These are phyloP conservation scores for Periconia digitata DNA, from an alignment of 2,329 filamentous ascomycete genomes.

Conservation along the genomic window DNA sequence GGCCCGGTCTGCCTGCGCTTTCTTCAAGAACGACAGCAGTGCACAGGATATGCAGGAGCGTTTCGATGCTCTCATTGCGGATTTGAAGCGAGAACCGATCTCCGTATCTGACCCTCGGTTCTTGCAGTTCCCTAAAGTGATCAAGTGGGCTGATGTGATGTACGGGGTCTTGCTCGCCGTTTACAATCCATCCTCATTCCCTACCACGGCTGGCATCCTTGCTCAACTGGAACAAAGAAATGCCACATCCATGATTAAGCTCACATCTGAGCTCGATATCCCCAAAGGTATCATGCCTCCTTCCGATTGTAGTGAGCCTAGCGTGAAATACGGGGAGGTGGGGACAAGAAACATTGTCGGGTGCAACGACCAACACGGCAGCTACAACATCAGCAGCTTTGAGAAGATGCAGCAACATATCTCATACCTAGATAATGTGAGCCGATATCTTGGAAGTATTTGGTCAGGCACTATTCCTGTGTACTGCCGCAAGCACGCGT, in stretches of 20 bases:
- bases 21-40: slow-evolving; percentile 12
- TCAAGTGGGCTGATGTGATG: too few species aligned
- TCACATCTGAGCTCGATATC: too few species aligned
- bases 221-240: slow-evolving; percentile 11
- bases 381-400: slow-evolving; percentile 13
- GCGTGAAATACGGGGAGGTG: slow-evolving; percentile 4
- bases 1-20: slow-evolving; percentile 42
- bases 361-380: slow-evolving; percentile 15
- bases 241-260: not conserved
- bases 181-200: too few species aligned
- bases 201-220: slow-evolving; percentile 8
- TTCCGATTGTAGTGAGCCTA: not conserved
- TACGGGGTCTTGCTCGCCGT: too few species aligned
- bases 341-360: slow-evolving; percentile 10
- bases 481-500: slow-evolving; percentile 14
- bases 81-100: too few species aligned
- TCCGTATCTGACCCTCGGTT: too few species aligned
- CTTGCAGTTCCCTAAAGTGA: too few species aligned
- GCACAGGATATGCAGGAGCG: too few species aligned
- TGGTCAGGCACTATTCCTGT: slow-evolving; percentile 9
- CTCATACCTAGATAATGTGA: slow-evolving; percentile 1
- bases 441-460: slow-evolving; percentile 12
- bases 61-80: too few species aligned
- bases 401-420: slow-evolving; percentile 7
- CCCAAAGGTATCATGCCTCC: too few species aligned